phyloP scores from a whole-genome alignment of 257 asterid genomes.

The Solanum paucissectum region DNA sequence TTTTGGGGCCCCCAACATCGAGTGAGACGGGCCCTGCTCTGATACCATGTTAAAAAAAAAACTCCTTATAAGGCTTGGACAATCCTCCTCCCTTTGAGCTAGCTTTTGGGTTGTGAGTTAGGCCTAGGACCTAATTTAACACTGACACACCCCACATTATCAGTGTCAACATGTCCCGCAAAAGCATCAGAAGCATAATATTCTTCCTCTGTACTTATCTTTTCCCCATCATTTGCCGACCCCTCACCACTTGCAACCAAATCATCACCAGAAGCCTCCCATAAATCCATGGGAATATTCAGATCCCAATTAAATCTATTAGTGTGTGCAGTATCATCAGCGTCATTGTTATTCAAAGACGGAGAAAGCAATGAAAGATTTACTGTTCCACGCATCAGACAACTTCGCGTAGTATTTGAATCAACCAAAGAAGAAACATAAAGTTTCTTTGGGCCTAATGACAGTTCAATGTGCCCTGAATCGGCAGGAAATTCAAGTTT shows the following conservation, averaged over 20 bases:
- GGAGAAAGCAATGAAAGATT: constrained; percentile 34
- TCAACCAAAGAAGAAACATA: constrained; percentile 13
- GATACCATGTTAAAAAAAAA: too few relatives aligned
- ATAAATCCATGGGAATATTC: too few relatives aligned
- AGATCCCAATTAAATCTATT: too few relatives aligned
- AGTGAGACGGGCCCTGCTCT: too few relatives aligned
- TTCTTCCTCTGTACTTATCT: constrained; percentile 44
- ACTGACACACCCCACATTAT: constrained; percentile 4
- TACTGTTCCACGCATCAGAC: constrained; percentile 11
- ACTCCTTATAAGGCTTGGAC: too few relatives aligned
- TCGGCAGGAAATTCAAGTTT: constrained; percentile 14
- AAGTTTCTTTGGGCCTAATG: constrained; percentile 23
- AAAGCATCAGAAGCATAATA: constrained; percentile 35
- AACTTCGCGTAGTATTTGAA: constrained; percentile 1
- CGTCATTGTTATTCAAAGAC: too few relatives aligned
- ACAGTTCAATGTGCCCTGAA: constrained; percentile 26
- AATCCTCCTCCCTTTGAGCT: too few relatives aligned
- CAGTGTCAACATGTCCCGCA: constrained; percentile 5
- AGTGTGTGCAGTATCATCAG: too few relatives aligned
- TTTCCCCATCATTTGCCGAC: constrained; percentile 33
- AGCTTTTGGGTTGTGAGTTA: too few relatives aligned
- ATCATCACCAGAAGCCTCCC: not conserved
- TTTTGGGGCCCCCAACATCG: too few relatives aligned
- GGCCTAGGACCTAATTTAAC: too few relatives aligned
- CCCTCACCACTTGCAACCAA: constrained; percentile 16